Evolutionary conservation across 805 yeast genomes (phyloP), one percentile per base, ranked within the genome.

Genomic region (Ogataea parapolymorpha): DNA sequence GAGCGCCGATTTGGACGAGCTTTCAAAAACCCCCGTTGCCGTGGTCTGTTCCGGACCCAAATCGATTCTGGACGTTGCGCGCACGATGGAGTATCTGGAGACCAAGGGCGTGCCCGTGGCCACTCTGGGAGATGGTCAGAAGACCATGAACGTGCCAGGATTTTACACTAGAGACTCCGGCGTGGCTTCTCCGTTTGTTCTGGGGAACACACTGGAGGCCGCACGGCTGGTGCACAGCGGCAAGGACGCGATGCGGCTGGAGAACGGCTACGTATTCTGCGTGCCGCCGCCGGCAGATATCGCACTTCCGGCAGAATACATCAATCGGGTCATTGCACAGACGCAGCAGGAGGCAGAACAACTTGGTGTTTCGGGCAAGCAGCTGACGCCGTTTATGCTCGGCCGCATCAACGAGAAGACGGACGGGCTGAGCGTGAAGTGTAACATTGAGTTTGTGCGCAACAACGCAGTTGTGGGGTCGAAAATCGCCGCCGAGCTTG

Each of bases 11-110:
- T 71, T 88, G 47, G 90, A 87, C 36, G 96, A 88, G 56, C 68
- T 89, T 39, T 82, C 89, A 1, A 71, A 80, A 42, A 89, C 95
- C 0, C 86, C 90, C 0, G 88, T 88, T 1, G 80, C 88, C 0
- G 96, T 88, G n/a, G 90, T 88, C 8, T 88, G 96, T 58, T 81
- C 95, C 6, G 96, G 96, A 0, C 95, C 96, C 2, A 88, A 88
- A 58, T 79, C 89, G 27, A 87, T 88, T 38, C 66, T 88, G 41
- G 96, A 88, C 54, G 82, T 89, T 40, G 79, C 74, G 8, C 71
- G 83, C 48, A 89, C 96, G 0, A 70, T 87, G 73, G 96, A 88
- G 59, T 86, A 82, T 55, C 67, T 88, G 39, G 96, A 88, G 60
- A 88, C 96, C 0, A 89, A 87, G 62, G 96, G 96, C 11, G 95